phyloP scores from a whole-genome alignment of 1,284 basidiomycete genomes.

The Naganishia albida region DNA sequence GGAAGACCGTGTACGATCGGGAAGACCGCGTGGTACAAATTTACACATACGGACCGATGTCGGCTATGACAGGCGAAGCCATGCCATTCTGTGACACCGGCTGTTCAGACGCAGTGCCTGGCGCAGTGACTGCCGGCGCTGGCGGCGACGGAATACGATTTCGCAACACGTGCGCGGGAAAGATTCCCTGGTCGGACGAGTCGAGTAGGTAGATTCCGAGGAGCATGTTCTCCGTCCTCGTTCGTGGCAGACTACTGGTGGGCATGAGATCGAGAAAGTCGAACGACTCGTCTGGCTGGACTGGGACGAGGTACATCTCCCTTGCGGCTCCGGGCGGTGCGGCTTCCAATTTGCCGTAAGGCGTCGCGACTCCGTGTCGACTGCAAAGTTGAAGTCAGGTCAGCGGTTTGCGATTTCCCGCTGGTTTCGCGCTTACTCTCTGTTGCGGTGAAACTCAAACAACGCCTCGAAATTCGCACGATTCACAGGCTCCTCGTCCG shows the following conservation, averaged over 20 bases:
- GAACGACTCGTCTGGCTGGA: slow-evolving; percentile 69
- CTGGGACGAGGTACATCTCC: slow-evolving; percentile 84
- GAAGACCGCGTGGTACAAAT: too few species aligned
- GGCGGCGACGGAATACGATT: not conserved
- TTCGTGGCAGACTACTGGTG: slow-evolving; percentile 68
- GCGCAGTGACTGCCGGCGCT: not conserved
- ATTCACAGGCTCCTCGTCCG: slow-evolving; percentile 52
- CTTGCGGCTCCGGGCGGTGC: slow-evolving; percentile 74
- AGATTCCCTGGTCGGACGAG: not conserved
- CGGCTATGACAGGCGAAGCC: slow-evolving; percentile 1
- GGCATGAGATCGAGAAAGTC: slow-evolving; percentile 85
- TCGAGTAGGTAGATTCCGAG: slow-evolving; percentile 67
- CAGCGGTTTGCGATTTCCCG: slow-evolving; percentile 14
- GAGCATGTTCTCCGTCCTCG: slow-evolving; percentile 65
- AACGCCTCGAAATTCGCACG: slow-evolving; percentile 63
- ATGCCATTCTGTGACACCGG: not conserved
- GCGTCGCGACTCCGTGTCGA: slow-evolving; percentile 81
- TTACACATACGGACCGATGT: not conserved
- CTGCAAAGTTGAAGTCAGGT: slow-evolving; percentile 53
- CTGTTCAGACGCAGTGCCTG: not conserved
- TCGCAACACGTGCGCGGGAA: slow-evolving; percentile 4
- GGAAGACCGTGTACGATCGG: too few species aligned
- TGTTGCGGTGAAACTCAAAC: slow-evolving; percentile 68
- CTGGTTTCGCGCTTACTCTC: slow-evolving; percentile 62
- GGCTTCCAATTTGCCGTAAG: slow-evolving; percentile 68